Percentiles rank a stretch among this genome's conserved stretches.
Evolutionary conservation across 305 asterid species (phyloP).

Genomic region (Plantago coronopus): DNA sequence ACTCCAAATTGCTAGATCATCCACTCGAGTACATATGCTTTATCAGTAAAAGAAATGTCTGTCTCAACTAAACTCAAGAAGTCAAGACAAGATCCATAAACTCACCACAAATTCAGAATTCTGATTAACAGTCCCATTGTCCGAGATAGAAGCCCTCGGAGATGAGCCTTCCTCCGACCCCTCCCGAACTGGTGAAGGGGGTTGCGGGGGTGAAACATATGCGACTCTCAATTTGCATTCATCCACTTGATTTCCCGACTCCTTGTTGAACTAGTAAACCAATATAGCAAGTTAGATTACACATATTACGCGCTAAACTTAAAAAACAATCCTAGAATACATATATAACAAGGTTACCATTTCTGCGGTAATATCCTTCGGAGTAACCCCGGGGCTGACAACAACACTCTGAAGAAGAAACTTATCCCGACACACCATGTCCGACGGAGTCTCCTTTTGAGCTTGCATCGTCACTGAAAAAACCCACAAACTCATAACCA

Average conservation of each 20-base stretch:
- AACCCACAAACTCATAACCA: constrained; percentile 19
- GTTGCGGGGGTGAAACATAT: constrained; percentile 72
- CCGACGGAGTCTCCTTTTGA: constrained; percentile 86
- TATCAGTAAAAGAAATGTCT: constrained; percentile 8
- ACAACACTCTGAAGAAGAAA: constrained; percentile 83
- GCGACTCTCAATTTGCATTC: constrained; percentile 88
- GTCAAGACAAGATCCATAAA: constrained; percentile 26
- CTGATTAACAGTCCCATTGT: constrained; percentile 62
- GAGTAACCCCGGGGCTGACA: constrained; percentile 44
- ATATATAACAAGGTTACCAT: constrained; percentile 42
- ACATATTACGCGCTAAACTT: constrained; percentile 1
- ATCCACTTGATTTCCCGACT: constrained; percentile 81
- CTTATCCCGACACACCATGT: constrained; percentile 94
- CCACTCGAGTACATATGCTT: neutral
- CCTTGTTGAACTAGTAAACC: constrained; percentile 64
- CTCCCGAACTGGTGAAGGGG: constrained; percentile 92
- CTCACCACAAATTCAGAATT: constrained; percentile 64
- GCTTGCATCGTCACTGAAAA: constrained; percentile 95
- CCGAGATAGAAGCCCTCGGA: constrained; percentile 88
- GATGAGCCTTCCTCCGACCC: constrained; percentile 97
- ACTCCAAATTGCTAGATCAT: constrained; percentile 11
- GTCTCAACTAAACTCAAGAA: constrained; percentile 14
- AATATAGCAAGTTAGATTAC: constrained; percentile 10
- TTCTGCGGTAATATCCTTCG: constrained; percentile 81
- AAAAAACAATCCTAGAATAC: neutral